Percentiles rank a stretch among this genome's conserved stretches.
phyloP scores from a whole-genome alignment of 2,329 filamentous ascomycete species.

The Talaromyces sp. region DNA sequence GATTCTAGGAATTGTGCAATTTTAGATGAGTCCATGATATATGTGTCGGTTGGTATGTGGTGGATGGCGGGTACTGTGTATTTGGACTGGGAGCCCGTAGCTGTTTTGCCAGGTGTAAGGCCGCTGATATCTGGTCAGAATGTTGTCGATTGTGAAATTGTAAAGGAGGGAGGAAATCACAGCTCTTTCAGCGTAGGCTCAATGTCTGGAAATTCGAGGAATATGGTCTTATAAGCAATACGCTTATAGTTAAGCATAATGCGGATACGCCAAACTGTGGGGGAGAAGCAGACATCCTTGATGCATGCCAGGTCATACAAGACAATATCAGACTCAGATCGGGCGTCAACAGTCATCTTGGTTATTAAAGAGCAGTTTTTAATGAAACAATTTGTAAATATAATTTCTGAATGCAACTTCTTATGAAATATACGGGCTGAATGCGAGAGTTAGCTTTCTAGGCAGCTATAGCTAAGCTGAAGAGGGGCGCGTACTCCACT shows the following conservation, averaged over 20 bases:
- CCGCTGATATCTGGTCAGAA: constrained; percentile 17
- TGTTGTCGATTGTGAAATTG: constrained; percentile 15
- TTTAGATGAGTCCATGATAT: constrained; percentile 40
- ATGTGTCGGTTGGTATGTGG: constrained; percentile 38
- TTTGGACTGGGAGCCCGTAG: constrained; percentile 19
- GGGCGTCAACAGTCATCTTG: neutral
- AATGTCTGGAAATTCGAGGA: constrained; percentile 45
- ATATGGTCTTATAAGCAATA: constrained; percentile 41
- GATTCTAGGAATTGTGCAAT: constrained; percentile 43
- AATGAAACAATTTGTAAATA: too few relatives aligned
- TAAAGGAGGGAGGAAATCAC: constrained; percentile 27
- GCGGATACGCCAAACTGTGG: constrained; percentile 43
- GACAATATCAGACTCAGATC: constrained; percentile 33
- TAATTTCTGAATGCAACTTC: too few relatives aligned
- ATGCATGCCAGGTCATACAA: constrained; percentile 42
- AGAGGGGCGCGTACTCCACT: neutral
- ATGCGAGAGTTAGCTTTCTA: neutral
- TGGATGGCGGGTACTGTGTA: constrained; percentile 45
- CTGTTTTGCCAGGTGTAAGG: constrained; percentile 22
- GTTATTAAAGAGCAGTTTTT: neutral
- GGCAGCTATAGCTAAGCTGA: neutral
- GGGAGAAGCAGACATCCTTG: constrained; percentile 43
- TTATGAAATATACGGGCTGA: too few relatives aligned
- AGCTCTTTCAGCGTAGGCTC: constrained; percentile 40
- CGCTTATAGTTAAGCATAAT: constrained; percentile 46